A percentile compares a stretch with the other conserved stretches of the same genome.
phyloP scores from a whole-genome alignment of 331 rosid species.

The Spiraea crenata region DNA sequence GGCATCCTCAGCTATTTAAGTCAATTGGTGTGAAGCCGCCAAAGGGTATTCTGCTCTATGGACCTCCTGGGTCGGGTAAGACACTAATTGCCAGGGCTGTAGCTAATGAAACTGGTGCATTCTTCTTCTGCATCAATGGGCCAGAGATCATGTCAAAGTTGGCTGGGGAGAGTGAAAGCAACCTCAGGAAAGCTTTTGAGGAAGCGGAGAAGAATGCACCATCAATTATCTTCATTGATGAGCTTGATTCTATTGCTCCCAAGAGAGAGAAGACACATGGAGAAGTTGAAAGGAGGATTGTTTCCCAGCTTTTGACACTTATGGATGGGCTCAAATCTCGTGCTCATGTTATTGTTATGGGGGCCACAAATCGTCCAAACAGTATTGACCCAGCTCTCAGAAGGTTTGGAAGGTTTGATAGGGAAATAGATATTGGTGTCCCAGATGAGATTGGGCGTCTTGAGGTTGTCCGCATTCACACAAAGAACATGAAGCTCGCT shows the following conservation, averaged over 20 bases:
- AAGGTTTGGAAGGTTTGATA: constrained; percentile 92
- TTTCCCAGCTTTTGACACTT: too few relatives aligned
- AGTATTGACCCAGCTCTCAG: constrained; percentile 89
- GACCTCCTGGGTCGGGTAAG: constrained; percentile 96
- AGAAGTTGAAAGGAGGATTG: too few relatives aligned
- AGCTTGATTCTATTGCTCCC: too few relatives aligned
- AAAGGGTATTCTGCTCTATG: constrained; percentile 86
- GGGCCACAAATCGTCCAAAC: too few relatives aligned
- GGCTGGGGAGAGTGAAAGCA: constrained; percentile 97
- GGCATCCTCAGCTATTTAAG: constrained; percentile 40
- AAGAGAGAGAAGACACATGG: constrained; percentile 11
- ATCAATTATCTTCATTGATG: too few relatives aligned
- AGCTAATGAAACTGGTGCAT: constrained; percentile 96
- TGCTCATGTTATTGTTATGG: too few relatives aligned
- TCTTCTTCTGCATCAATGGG: constrained; percentile 30
- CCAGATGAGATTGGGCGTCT: constrained; percentile 96
- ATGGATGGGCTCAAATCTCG: too few relatives aligned
- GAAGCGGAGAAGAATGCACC: constrained; percentile 34
- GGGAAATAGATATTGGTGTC: constrained; percentile 94
- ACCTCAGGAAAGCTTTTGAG: constrained; percentile 94
- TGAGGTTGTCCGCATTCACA: constrained; percentile 95
- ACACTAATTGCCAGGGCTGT: constrained; percentile 90
- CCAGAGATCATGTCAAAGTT: constrained; percentile 20
- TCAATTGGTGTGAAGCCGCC: constrained; percentile 98
- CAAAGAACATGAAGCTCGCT: constrained; percentile 97